Conservation (phyloP, 345 rosid genomes). For the Eucalyptus paniculata region DNA sequence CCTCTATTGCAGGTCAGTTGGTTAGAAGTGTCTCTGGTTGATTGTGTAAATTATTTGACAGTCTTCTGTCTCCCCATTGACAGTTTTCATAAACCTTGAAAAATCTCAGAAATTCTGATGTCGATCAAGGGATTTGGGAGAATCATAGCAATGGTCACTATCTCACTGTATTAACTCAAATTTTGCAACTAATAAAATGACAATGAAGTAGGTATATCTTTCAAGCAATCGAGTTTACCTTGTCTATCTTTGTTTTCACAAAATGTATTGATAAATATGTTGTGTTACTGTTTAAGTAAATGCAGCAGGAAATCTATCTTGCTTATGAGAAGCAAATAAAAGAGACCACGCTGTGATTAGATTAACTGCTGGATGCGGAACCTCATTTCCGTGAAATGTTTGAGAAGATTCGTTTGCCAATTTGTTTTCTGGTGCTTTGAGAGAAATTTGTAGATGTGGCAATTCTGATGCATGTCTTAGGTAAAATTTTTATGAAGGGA, state of each 20-base stretch:
- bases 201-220: not conserved
- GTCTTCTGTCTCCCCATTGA: not conserved
- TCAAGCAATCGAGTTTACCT: not conserved
- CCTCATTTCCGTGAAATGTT: not conserved
- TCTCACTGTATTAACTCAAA: not conserved
- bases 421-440: not conserved
- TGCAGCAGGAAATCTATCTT: not conserved
- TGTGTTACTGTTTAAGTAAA: not conserved
- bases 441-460: not conserved
- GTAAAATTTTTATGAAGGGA: not conserved
- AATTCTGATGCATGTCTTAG: not conserved
- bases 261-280: not conserved
- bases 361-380: not conserved
- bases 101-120: not conserved
- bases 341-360: not conserved
- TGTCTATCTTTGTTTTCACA: not conserved
- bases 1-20: slow-evolving; percentile 80
- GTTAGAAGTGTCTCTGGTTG: not conserved
- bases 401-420: not conserved
- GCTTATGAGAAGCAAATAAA: not conserved
- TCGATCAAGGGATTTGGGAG: not conserved
- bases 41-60: not conserved
- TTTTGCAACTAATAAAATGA: not conserved
- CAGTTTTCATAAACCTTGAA: not conserved
- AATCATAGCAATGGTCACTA: not conserved